phyloP scores from a whole-genome alignment of 2,329 filamentous ascomycete species.

The Colletotrichum falcatum region DNA sequence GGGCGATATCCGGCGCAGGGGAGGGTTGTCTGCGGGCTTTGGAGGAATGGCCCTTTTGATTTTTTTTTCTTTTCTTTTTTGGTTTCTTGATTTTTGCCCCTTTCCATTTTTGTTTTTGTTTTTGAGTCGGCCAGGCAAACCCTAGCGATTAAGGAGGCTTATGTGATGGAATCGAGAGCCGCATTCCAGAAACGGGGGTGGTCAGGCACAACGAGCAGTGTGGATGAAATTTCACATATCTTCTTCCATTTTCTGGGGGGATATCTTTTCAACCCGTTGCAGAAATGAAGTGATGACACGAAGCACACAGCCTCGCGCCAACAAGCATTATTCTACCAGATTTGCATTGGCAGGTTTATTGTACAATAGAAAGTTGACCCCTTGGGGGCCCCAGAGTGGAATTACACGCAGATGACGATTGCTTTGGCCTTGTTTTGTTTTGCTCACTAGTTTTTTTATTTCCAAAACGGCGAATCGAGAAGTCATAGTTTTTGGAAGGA shows the following conservation, averaged over 20 bases:
- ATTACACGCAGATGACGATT: constrained; percentile 37
- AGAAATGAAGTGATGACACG: constrained; percentile 41
- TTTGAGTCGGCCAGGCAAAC: neutral
- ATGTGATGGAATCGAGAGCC: neutral
- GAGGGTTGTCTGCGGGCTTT: constrained; percentile 10
- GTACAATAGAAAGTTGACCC: constrained; percentile 35
- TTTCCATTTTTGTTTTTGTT: neutral
- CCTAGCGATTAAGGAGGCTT: constrained; percentile 4
- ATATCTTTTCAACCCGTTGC: constrained; percentile 36
- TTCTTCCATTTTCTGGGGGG: constrained; percentile 29
- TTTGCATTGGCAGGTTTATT: constrained; percentile 16
- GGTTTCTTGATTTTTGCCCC: neutral
- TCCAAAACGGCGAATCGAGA: constrained; percentile 38
- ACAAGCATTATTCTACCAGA: neutral
- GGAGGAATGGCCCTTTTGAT: neutral
- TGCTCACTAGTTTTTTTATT: constrained; percentile 17
- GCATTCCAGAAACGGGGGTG: neutral
- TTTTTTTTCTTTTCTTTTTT: neutral
- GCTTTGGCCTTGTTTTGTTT: neutral
- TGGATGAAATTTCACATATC: constrained; percentile 17
- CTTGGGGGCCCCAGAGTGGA: constrained; percentile 9
- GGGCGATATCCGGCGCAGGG: constrained; percentile 34
- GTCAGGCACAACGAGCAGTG: constrained; percentile 19
- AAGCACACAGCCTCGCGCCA: constrained; percentile 23
- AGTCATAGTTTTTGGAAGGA: constrained; percentile 35